These are phyloP conservation scores for Opeltia flavorubescens DNA, from an alignment of 495 filamentous ascomycete species.

Conservation along the genomic window DNA sequence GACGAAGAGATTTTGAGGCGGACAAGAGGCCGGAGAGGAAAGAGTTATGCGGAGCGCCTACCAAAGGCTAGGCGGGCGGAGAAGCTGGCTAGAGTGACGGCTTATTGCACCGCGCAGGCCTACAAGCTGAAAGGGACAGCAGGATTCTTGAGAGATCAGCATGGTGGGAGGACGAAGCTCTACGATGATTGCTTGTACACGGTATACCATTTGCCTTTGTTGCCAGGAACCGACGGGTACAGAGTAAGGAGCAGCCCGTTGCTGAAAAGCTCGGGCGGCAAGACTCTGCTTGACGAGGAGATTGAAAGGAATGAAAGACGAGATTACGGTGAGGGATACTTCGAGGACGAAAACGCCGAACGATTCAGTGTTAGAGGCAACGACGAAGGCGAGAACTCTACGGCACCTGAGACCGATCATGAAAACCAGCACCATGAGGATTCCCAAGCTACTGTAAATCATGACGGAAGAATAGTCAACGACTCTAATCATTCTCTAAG, in stretches of 20 bases:
- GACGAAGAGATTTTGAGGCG: constrained; percentile 59
- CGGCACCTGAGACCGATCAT: constrained; percentile 12
- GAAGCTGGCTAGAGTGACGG: constrained; percentile 79
- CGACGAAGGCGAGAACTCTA: constrained; percentile 22
- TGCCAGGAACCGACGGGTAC: constrained; percentile 76
- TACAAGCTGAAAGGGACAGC: constrained; percentile 78
- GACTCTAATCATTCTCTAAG: constrained; percentile 15
- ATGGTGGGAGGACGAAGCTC: constrained; percentile 92
- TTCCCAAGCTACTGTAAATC: constrained; percentile 24
- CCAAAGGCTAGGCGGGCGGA: constrained; percentile 80
- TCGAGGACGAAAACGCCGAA: constrained; percentile 39
- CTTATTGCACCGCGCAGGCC: constrained; percentile 90
- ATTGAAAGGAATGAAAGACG: constrained; percentile 86
- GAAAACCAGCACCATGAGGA: constrained; percentile 13
- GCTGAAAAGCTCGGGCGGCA: constrained; percentile 83
- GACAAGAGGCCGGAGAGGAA: constrained; percentile 54
- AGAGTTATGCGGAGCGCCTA: constrained; percentile 88
- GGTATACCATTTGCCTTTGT: constrained; percentile 82
- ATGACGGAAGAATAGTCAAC: constrained; percentile 10
- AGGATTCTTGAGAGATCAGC: constrained; percentile 73
- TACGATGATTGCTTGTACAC: constrained; percentile 97
- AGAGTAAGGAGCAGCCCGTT: constrained; percentile 78
- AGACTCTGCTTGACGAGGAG: constrained; percentile 83
- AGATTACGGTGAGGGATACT: constrained; percentile 83
- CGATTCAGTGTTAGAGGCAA: constrained; percentile 23